These are phyloP conservation scores for Mrakia frigida DNA, from an alignment of 768 basidiomycete genomes.

Conservation along the genomic window DNA sequence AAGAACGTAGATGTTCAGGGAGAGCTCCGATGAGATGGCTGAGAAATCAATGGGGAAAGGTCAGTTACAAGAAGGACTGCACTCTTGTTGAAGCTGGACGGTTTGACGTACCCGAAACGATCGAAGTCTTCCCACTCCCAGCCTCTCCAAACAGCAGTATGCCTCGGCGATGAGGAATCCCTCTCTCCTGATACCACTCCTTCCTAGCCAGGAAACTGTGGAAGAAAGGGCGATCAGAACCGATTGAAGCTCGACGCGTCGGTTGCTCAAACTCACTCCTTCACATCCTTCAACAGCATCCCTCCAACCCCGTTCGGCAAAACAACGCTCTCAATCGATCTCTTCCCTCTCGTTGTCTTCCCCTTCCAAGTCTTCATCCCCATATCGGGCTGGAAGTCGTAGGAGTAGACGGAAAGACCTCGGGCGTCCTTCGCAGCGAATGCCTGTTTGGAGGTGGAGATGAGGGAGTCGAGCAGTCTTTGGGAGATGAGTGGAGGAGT, in stretches of 20 bases:
- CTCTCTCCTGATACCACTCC: conserved; percentile 63
- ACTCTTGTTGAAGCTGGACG: too few species aligned
- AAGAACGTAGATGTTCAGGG: conserved; percentile 66
- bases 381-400: not conserved
- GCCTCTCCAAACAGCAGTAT: conserved; percentile 68
- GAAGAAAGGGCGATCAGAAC: too few species aligned
- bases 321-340: conserved; percentile 55
- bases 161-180: conserved; percentile 75
- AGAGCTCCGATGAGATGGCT: conserved; percentile 60
- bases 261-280: conserved; percentile 44
- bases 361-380: not conserved
- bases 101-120: conserved; percentile 38
- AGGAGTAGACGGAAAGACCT: not conserved
- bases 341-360: conserved; percentile 7
- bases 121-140: conserved; percentile 64
- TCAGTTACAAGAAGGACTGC: too few species aligned
- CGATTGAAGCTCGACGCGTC: not conserved
- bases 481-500: not conserved
- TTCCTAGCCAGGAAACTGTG: conserved; percentile 57
- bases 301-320: conserved; percentile 57
- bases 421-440: not conserved
- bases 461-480: conserved; percentile 1
- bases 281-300: conserved; percentile 60
- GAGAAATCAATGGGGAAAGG: not conserved
- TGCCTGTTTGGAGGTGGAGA: not conserved